These are phyloP conservation scores for Hypomyces perniciosus DNA, from an alignment of 2,329 filamentous ascomycete species.

Conservation along the genomic window DNA sequence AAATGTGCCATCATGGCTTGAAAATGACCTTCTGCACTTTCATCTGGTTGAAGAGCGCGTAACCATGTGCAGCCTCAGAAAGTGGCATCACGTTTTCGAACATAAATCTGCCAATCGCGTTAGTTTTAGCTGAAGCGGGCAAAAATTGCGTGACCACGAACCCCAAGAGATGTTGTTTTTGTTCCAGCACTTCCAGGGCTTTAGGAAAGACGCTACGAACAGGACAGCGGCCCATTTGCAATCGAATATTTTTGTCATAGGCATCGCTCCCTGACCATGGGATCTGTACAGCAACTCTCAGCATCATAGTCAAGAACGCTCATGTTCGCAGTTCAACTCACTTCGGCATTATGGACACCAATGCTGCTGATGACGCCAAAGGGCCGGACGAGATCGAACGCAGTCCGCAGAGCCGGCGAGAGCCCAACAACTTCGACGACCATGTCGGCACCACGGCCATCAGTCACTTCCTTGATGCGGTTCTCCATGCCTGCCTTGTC, in stretches of 20 bases:
- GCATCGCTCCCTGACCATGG: slow-evolving; percentile 61
- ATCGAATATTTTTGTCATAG: slow-evolving; percentile 62
- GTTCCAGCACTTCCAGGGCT: slow-evolving; percentile 57
- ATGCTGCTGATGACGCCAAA: slow-evolving; percentile 71
- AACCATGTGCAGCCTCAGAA: slow-evolving; percentile 59
- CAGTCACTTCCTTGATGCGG: slow-evolving; percentile 67
- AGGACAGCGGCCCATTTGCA: slow-evolving; percentile 73
- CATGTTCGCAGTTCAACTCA: slow-evolving; percentile 28
- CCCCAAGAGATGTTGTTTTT: slow-evolving; percentile 52
- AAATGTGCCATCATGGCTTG: slow-evolving; percentile 28
- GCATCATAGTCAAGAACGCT: neutral
- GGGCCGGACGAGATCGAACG: slow-evolving; percentile 64
- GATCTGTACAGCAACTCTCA: slow-evolving; percentile 38
- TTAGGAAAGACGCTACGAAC: slow-evolving; percentile 64
- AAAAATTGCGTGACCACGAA: slow-evolving; percentile 33
- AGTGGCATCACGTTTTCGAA: slow-evolving; percentile 69
- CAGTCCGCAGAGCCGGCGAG: slow-evolving; percentile 62
- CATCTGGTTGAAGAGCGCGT: slow-evolving; percentile 66
- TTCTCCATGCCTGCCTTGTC: slow-evolving; percentile 59
- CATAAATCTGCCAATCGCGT: slow-evolving; percentile 55
- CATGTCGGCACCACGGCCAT: slow-evolving; percentile 77
- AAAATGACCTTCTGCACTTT: slow-evolving; percentile 71
- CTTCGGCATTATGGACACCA: slow-evolving; percentile 69
- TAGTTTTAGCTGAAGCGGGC: neutral
- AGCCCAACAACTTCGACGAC: slow-evolving; percentile 74